A percentile compares a stretch with the other conserved stretches of the same genome.
Conservation (phyloP, 1,284 basidiomycete genomes). For the Agroathelia rolfsii region DNA sequence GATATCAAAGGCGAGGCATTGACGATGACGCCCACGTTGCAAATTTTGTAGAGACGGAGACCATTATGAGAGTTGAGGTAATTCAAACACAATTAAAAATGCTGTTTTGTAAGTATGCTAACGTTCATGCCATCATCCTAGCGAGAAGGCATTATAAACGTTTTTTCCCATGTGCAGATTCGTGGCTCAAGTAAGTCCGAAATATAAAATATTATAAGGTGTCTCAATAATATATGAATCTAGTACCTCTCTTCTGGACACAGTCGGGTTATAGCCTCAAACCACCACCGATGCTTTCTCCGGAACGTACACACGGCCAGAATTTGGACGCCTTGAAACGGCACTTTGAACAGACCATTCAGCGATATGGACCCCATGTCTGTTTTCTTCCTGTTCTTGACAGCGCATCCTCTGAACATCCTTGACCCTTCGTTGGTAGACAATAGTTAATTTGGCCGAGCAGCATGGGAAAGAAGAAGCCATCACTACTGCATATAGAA, state of each 20-base stretch:
- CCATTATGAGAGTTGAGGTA: conserved; percentile 74
- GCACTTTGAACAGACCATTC: conserved; percentile 65
- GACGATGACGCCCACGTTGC: conserved; percentile 79
- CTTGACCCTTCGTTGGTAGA: conserved; percentile 31
- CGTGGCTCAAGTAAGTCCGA: conserved; percentile 70
- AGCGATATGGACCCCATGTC: conserved; percentile 73
- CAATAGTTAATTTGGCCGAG: conserved; percentile 84
- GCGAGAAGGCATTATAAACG: conserved; percentile 62
- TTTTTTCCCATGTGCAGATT: conserved; percentile 83
- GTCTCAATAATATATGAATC: conserved; percentile 7
- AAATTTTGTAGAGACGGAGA: conserved; percentile 92
- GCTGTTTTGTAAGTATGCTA: background rate
- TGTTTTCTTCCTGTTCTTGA: conserved; percentile 3
- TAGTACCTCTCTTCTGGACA: conserved; percentile 85
- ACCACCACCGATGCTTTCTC: conserved; percentile 71
- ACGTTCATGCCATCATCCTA: conserved; percentile 19
- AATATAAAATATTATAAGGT: conserved; percentile 4
- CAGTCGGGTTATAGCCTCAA: conserved; percentile 81
- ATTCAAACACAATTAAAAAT: conserved; percentile 16
- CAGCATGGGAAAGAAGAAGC: conserved; percentile 80
- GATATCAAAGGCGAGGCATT: conserved; percentile 93
- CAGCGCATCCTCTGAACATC: conserved; percentile 5
- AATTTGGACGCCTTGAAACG: conserved; percentile 60
- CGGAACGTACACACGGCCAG: conserved; percentile 68
- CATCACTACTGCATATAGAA: conserved; percentile 72